Percentiles rank a stretch among this genome's conserved stretches.
Conservation (phyloP, 2,329 filamentous ascomycete species). For the Venturia pyrina region DNA sequence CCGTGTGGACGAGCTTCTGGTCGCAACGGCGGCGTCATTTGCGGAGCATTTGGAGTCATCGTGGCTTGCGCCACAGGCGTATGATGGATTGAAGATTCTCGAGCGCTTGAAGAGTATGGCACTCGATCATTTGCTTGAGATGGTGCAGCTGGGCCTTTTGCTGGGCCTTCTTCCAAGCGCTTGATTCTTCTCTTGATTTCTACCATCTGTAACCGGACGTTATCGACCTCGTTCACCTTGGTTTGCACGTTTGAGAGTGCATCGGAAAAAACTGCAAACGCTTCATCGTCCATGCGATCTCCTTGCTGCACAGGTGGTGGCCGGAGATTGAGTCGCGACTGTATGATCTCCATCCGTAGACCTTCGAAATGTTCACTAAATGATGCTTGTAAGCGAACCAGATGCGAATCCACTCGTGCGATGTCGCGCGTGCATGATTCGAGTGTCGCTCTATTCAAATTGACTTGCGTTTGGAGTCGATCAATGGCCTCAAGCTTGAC, state of each 20-base stretch:
- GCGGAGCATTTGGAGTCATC: neutral
- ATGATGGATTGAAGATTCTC: slow-evolving; percentile 1
- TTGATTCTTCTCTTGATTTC: slow-evolving; percentile 38
- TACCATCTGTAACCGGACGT: slow-evolving; percentile 36
- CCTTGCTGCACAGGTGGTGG: neutral
- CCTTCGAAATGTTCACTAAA: slow-evolving; percentile 19
- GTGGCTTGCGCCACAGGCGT: neutral
- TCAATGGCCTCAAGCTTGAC: slow-evolving; percentile 31
- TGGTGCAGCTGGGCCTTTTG: neutral
- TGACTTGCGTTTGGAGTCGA: slow-evolving; percentile 38
- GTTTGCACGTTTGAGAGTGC: slow-evolving; percentile 30
- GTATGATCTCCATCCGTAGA: slow-evolving; percentile 15
- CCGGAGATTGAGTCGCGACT: neutral
- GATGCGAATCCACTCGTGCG: neutral
- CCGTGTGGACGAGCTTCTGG: neutral
- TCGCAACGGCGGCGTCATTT: neutral
- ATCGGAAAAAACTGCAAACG: slow-evolving; percentile 35
- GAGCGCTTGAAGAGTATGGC: slow-evolving; percentile 4
- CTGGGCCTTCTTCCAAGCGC: slow-evolving; percentile 24
- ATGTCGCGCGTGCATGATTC: slow-evolving; percentile 23
- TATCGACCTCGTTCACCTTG: slow-evolving; percentile 37
- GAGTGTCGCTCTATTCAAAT: slow-evolving; percentile 32
- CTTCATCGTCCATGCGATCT: slow-evolving; percentile 20
- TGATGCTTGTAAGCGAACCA: slow-evolving; percentile 20
- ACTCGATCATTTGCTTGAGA: neutral